Percentiles rank a stretch among this genome's conserved stretches.
These are phyloP conservation scores for Tricladium varicosporioides DNA, from an alignment of 2,329 filamentous ascomycete species.

Conservation along the genomic window DNA sequence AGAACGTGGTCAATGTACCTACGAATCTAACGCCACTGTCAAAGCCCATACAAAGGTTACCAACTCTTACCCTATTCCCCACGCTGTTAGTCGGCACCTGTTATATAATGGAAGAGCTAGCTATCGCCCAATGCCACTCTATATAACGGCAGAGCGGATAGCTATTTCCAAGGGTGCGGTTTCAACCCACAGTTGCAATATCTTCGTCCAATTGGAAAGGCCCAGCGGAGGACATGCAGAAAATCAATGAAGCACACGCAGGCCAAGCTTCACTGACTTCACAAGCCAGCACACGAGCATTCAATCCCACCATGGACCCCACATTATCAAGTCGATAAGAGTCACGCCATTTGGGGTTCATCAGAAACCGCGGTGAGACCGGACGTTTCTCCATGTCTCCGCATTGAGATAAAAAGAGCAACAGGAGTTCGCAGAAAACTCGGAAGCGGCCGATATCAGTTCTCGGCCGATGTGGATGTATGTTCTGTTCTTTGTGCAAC, in stretches of 20 bases:
- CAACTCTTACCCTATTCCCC: no score
- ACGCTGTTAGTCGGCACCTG: no score
- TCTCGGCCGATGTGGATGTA: neutral
- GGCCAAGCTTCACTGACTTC: neutral
- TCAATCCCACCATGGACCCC: neutral
- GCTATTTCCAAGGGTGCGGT: neutral
- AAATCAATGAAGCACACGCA: neutral
- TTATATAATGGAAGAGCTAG: no score
- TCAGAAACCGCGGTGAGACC: neutral
- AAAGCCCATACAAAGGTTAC: no score
- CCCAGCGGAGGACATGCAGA: neutral
- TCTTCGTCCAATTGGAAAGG: neutral
- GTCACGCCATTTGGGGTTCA: neutral
- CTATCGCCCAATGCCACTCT: no score
- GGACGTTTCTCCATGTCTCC: neutral
- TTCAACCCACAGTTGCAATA: neutral
- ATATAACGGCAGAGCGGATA: no score
- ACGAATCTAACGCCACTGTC: no score
- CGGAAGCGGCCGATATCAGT: slow-evolving; percentile 4
- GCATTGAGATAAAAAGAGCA: neutral
- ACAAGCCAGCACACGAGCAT: neutral
- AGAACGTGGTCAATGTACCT: no score
- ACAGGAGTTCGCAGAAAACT: neutral
- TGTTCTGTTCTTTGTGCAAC: slow-evolving; percentile 1
- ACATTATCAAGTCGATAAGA: neutral